Evolutionary conservation across 75 land plant genomes (phyloP).

Genomic region (Azolla pinnata): DNA sequence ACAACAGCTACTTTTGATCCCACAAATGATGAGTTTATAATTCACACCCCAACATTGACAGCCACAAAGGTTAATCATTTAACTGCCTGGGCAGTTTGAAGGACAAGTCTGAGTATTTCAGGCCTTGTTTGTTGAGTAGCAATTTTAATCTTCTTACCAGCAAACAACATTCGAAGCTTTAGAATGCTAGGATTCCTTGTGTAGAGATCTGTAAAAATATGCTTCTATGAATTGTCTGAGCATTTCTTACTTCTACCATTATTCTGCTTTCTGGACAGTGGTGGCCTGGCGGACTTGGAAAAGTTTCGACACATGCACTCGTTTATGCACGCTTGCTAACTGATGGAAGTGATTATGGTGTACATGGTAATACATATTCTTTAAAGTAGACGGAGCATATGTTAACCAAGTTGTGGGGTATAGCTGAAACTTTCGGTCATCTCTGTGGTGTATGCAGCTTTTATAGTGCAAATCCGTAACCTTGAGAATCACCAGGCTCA

Average conservation of each 20-base stretch:
- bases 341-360: conserved; percentile 73
- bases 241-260: no score
- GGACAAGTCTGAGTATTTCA: no score
- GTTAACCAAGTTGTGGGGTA: no score
- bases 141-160: no score
- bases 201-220: no score
- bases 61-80: conserved; percentile 62
- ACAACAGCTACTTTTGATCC: conserved; percentile 96
- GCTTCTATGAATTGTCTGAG: no score
- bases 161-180: no score
- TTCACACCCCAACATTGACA: conserved; percentile 82
- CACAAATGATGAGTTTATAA: conserved; percentile 69
- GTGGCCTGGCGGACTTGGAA: conserved; percentile 99
- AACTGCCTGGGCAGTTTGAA: no score
- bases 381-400: background rate
- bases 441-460: conserved; percentile 38
- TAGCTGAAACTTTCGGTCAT: no score
- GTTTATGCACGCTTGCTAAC: conserved; percentile 90
- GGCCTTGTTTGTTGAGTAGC: no score
- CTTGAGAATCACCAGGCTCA: conserved; percentile 85
- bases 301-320: conserved; percentile 93
- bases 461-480: conserved; percentile 86
- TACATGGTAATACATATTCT: conserved; percentile 51
- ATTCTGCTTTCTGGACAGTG: conserved; percentile 41
- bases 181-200: background rate